Evolutionary conservation across 768 basidiomycete genomes (phyloP).

Genomic region (Xerocomus potaroensis): DNA sequence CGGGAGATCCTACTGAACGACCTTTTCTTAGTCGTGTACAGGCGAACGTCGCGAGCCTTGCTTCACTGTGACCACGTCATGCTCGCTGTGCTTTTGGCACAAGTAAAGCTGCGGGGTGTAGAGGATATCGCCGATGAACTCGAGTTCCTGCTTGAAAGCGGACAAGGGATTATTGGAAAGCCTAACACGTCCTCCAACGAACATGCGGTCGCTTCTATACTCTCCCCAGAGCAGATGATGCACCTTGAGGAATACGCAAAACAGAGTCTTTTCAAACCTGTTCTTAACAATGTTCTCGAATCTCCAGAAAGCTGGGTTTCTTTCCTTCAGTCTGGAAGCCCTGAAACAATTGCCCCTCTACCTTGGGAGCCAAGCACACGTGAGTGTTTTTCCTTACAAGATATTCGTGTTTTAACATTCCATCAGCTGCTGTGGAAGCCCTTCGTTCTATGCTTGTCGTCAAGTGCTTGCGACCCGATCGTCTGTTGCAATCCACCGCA

Average conservation of each 20-base stretch:
- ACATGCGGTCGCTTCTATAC: slow-evolving; percentile 39
- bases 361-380: slow-evolving; percentile 78
- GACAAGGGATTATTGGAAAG: slow-evolving; percentile 53
- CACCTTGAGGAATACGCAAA: slow-evolving; percentile 70
- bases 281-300: slow-evolving; percentile 57
- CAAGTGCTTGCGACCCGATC: slow-evolving; percentile 91
- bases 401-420: slow-evolving; percentile 12
- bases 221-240: slow-evolving; percentile 63
- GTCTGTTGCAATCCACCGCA: slow-evolving; percentile 78
- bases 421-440: slow-evolving; percentile 63
- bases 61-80: slow-evolving; percentile 88
- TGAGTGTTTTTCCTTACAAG: slow-evolving; percentile 38
- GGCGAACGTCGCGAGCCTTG: slow-evolving; percentile 84
- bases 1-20: slow-evolving; percentile 81
- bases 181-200: slow-evolving; percentile 33
- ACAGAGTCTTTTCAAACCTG: slow-evolving; percentile 73
- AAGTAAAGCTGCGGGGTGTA: slow-evolving; percentile 77
- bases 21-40: slow-evolving; percentile 85
- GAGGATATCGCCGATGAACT: slow-evolving; percentile 83
- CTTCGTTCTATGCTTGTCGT: slow-evolving; percentile 74
- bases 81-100: slow-evolving; percentile 85
- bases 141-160: slow-evolving; percentile 89
- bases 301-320: slow-evolving; percentile 64
- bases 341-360: slow-evolving; percentile 67
- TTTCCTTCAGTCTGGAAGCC: slow-evolving; percentile 63